Evolutionary conservation across 192 early-diverging fungal genomes (phyloP).

Genomic region (Umbelopsis vinacea): DNA sequence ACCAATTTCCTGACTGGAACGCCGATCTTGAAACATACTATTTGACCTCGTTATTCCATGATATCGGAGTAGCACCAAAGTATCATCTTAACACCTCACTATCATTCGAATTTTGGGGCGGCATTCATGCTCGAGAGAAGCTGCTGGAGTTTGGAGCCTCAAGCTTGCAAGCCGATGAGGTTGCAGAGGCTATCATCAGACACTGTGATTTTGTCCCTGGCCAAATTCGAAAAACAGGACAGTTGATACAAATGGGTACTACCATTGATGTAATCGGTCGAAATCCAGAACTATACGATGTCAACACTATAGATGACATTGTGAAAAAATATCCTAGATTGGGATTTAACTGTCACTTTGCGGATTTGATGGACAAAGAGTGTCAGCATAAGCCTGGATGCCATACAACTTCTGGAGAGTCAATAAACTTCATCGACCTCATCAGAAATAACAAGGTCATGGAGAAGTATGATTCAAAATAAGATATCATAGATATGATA

Average conservation of each 20-base stretch:
- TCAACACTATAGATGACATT: neutral
- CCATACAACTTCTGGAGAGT: neutral
- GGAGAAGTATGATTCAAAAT: neutral
- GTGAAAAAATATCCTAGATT: neutral
- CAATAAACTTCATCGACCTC: neutral
- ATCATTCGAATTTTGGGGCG: neutral
- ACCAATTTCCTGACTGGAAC: neutral
- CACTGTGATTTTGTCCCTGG: neutral
- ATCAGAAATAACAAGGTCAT: neutral
- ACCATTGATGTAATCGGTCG: neutral
- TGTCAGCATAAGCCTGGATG: neutral
- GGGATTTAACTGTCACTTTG: neutral
- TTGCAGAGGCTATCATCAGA: neutral
- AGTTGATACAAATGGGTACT: neutral
- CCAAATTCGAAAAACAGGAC: neutral
- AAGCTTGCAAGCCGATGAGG: neutral
- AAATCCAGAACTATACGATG: neutral
- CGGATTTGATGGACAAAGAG: neutral
- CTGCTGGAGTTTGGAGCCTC: neutral
- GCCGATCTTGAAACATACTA: neutral
- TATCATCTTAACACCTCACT: neutral
- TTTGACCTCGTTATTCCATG: neutral
- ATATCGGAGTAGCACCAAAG: neutral
- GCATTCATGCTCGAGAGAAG: neutral
- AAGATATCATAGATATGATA: no score